Evolutionary conservation across 1,284 basidiomycete genomes (phyloP).

Genomic region (Pseudomicrostroma phylloplanum): DNA sequence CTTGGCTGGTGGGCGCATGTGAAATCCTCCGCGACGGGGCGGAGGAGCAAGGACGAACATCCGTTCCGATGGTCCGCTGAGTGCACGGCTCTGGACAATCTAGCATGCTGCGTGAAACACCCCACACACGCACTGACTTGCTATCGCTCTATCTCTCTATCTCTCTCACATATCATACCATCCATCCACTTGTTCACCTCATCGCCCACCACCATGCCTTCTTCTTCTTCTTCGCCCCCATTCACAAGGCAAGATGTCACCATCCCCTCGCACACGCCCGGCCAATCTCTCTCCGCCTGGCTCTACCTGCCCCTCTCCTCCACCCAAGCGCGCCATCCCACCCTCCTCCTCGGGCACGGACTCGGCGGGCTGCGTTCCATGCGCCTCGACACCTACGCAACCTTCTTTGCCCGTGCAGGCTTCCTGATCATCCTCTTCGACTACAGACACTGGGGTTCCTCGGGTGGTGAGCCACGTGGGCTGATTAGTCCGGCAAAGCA

Average conservation of each 20-base stretch:
- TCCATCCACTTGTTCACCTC: not conserved
- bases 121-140: too few species aligned
- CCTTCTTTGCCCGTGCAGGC: slow-evolving; percentile 23
- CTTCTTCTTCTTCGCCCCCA: not conserved
- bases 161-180: too few species aligned
- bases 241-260: slow-evolving; percentile 6
- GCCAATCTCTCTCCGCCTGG: slow-evolving; percentile 11
- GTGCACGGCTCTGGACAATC: too few species aligned
- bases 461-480: slow-evolving; percentile 25
- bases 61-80: too few species aligned
- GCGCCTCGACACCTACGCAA: slow-evolving; percentile 26
- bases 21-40: too few species aligned
- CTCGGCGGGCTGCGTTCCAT: slow-evolving; percentile 33
- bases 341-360: slow-evolving; percentile 32
- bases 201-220: not conserved
- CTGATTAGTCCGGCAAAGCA: slow-evolving; percentile 29
- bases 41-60: too few species aligned
- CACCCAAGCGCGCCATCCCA: slow-evolving; percentile 12
- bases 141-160: too few species aligned
- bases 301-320: slow-evolving; percentile 11
- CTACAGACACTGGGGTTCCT: slow-evolving; percentile 31
- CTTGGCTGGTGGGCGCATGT: too few species aligned
- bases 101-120: too few species aligned
- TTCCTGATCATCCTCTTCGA: slow-evolving; percentile 35
- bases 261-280: slow-evolving; percentile 8